Evolutionary conservation across 2,329 filamentous ascomycete genomes (phyloP).

Genomic region (Coleophoma crateriformis): DNA sequence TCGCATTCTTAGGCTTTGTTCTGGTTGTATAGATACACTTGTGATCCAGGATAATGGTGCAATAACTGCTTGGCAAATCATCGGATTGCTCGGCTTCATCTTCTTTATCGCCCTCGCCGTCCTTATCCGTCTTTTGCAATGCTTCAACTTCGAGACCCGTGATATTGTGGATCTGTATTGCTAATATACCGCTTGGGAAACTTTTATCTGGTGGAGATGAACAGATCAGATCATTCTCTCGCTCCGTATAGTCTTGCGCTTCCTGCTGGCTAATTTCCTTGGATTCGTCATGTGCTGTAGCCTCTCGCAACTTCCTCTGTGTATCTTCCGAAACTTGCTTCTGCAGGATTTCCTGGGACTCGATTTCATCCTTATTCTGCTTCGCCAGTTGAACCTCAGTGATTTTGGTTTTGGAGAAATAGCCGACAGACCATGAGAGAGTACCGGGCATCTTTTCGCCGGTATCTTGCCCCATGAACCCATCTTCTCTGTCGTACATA

Average conservation of each 20-base stretch:
- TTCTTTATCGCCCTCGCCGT: constrained; percentile 35
- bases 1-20: constrained; percentile 72
- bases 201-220: constrained; percentile 58
- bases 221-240: constrained; percentile 60
- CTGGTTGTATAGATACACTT: constrained; percentile 63
- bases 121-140: constrained; percentile 14
- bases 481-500: constrained; percentile 58
- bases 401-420: constrained; percentile 62
- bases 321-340: constrained; percentile 47
- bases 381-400: constrained; percentile 54
- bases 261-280: constrained; percentile 63
- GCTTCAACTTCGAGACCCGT: constrained; percentile 20
- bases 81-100: constrained; percentile 57
- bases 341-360: constrained; percentile 52
- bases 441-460: constrained; percentile 65
- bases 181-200: constrained; percentile 59
- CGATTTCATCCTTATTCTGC: constrained; percentile 56
- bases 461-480: constrained; percentile 58
- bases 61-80: constrained; percentile 64
- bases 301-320: constrained; percentile 61
- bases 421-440: constrained; percentile 65
- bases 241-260: constrained; percentile 56
- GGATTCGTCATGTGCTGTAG: constrained; percentile 46
- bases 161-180: constrained; percentile 22
- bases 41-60: constrained; percentile 69